phyloP scores from a whole-genome alignment of 768 basidiomycete genomes.

The Leucosporidium creatinivorum region DNA sequence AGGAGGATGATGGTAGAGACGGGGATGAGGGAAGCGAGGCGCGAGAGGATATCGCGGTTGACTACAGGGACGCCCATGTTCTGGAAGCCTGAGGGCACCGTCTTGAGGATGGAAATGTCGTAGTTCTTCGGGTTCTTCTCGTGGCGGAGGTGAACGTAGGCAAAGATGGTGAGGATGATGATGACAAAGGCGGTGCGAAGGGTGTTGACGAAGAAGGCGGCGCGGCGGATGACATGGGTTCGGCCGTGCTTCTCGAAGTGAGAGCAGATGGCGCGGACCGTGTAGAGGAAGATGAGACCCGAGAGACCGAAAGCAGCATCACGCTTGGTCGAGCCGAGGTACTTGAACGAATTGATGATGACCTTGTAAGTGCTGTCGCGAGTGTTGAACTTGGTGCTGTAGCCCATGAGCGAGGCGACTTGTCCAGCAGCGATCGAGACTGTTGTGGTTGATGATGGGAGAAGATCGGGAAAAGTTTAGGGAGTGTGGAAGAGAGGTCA shows the following conservation, averaged over 20 bases:
- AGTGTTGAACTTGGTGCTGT: conserved; percentile 48
- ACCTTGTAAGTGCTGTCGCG: conserved; percentile 65
- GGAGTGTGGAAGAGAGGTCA: background rate
- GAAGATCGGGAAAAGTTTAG: background rate
- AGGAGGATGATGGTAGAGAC: conserved; percentile 70
- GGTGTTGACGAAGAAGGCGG: conserved; percentile 63
- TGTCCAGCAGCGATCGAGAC: conserved; percentile 81
- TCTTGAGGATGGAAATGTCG: conserved; percentile 53
- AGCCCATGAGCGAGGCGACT: conserved; percentile 73
- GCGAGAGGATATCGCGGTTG: conserved; percentile 42
- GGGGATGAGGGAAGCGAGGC: conserved; percentile 63
- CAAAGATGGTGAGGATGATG: conserved; percentile 68
- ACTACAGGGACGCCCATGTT: conserved; percentile 48
- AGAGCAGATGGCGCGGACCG: conserved; percentile 56
- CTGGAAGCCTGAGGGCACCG: conserved; percentile 57
- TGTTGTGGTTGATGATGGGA: conserved; percentile 30
- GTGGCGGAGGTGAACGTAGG: conserved; percentile 64
- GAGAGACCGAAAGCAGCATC: conserved; percentile 78
- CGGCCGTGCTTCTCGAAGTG: conserved; percentile 51
- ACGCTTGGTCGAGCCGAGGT: conserved; percentile 51
- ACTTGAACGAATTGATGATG: conserved; percentile 86
- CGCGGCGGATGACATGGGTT: conserved; percentile 53
- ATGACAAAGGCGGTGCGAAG: conserved; percentile 51
- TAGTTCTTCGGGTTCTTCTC: conserved; percentile 49
- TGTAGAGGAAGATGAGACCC: conserved; percentile 50